Base-by-base conservation (phyloP, 495 filamentous ascomycete genomes). In the Aspergillus panamensis region DNA sequence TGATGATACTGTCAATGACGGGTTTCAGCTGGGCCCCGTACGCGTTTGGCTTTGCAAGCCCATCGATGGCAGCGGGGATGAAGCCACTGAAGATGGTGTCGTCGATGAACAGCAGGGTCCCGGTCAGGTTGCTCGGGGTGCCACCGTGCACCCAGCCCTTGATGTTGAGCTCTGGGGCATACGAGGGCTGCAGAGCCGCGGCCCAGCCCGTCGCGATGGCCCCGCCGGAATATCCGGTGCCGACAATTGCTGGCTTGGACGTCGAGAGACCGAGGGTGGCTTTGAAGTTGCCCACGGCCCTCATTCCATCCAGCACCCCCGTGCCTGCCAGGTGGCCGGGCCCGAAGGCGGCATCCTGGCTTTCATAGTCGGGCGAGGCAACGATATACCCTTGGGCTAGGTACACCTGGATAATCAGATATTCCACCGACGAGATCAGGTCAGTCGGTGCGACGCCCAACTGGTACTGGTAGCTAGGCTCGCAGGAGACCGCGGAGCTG, bases 161-260 rank as follows among this genome's bases (percentile, higher is more conserved):
- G 50, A 85, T 74, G 29, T 72, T 55, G 3, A 86, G 63, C 39
- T 84, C 81, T 1, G 82, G 76, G 1, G 82, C 81, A 60, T 86
- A 86, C 6, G 59, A 58, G 12, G 66, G 68, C 43, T 81, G 78
- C 48, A 84, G 53, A 58, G 82, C 78, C 9, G 74, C 73, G 0
- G 81, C 82, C 70, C 77, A 84, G 49, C 73, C 79, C 1, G 73
- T 79, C 0, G 82, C 81, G 47, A 84, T 69, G 1, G 75, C 70
- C 32, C 82, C 83, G n/a, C 83, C 82, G 6, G 78, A 82, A 58
- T 84, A 86, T 5, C 82, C 83, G 8, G 56, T 58, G 5, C 67
- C 71, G 9, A 72, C 69, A 47, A 72, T 65, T 55, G 62, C 66
- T 3, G 71, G 71, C 0, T 40, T 61, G 14, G 30, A 29, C 6